Base-by-base conservation (phyloP, 768 basidiomycete species). In the Favolaschia claudopus region DNA sequence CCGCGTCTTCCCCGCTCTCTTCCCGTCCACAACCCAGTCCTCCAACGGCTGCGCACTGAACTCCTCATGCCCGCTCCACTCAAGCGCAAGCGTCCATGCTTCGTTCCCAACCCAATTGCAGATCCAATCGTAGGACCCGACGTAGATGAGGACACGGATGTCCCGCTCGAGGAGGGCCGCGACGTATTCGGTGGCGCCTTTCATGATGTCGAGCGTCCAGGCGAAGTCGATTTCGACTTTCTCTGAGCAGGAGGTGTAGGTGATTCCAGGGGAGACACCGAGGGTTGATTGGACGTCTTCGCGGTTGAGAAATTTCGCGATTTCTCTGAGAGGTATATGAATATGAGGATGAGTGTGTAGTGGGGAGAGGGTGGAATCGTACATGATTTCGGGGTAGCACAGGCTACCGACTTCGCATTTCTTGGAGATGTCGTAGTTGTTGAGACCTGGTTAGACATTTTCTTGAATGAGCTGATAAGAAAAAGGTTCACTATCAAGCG, bases 91-190 rank as follows among this genome's bases (percentile, higher is more conserved):
- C 12, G 81, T 78, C 87, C 86, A 88, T 36, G 76, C 74, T 62
- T 83, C 80, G 70, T 89, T 89, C 15, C 83, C 83, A 36, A 86
- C 52, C 79, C 80, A 84, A 66, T 87, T 85, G 67, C 86, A 87
- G 44, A 83, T 80, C 80, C 80, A 84, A 62, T 86, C 85, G 55
- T 84, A 83, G 44, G 77, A 79, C 17, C 85, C 85, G 3, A 79
- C 81, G 60, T 85, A 86, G 43, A 83, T 79, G 25, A 89, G 76
- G n/a, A 86, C 76, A 1, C 81, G 78, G 12, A 89, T 70, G 1
- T 80, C 83, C 24, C 85, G 77, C 59, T 89, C 87, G 7, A 89
- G 80, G 42, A 89, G 77, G 1, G 75, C 79, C 3, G 78, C 74
- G 59, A 86, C 78, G 66, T 86, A 81, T 71, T 82, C 68, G 69